Evolutionary conservation across 1,284 basidiomycete genomes (phyloP).

Genomic region (Sphaerobolus stellatus): DNA sequence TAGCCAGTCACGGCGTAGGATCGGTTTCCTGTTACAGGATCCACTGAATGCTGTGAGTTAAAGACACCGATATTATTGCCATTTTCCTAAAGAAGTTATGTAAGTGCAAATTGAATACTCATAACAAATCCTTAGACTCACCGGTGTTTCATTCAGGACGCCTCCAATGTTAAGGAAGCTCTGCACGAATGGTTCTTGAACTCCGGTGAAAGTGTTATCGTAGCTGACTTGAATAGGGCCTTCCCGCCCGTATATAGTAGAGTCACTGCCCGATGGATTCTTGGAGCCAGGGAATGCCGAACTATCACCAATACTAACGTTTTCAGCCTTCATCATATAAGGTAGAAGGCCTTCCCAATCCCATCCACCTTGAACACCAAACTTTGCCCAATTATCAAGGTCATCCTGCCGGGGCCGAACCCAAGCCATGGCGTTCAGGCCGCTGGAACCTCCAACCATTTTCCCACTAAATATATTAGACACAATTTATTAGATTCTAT

Average conservation of each 20-base stretch:
- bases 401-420: background rate
- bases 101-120: background rate
- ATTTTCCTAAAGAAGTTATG: background rate
- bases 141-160: background rate
- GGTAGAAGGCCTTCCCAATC: slow-evolving; percentile 34
- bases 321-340: slow-evolving; percentile 34
- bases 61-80: slow-evolving; percentile 10
- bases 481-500: background rate
- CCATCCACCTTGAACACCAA: slow-evolving; percentile 22
- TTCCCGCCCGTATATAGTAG: background rate
- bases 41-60: slow-evolving; percentile 9
- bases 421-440: background rate
- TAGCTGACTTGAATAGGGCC: background rate
- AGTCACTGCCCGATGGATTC: background rate
- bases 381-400: background rate
- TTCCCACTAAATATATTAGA: background rate
- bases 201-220: background rate
- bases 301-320: no score
- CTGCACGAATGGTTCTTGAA: background rate
- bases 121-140: background rate
- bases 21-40: background rate
- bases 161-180: background rate
- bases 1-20: slow-evolving; percentile 12
- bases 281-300: background rate
- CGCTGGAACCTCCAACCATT: slow-evolving; percentile 4